phyloP scores from a whole-genome alignment of 148 eudicot species.

The Talinum fruticosum region DNA sequence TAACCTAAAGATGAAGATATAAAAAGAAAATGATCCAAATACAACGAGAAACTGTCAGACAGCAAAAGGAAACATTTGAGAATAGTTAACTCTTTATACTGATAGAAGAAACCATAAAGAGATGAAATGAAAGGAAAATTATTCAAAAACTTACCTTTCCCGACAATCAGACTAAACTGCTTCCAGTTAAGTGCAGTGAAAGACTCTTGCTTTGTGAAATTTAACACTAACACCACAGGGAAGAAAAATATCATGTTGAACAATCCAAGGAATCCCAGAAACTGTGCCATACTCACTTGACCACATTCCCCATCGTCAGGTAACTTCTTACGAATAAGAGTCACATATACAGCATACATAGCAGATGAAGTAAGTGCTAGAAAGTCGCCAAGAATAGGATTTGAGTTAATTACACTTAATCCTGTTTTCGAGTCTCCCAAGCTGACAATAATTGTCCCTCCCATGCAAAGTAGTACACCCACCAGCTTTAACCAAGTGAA shows the following conservation, averaged over 20 bases:
- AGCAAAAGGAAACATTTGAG: not conserved
- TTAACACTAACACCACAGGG: conserved; percentile 75
- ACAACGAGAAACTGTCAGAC: not conserved
- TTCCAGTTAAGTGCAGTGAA: conserved; percentile 57
- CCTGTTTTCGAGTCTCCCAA: conserved; percentile 72
- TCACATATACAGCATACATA: conserved; percentile 82
- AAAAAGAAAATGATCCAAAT: not conserved
- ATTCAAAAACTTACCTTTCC: conserved; percentile 60
- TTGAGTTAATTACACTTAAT: conserved; percentile 51
- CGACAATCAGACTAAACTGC: conserved; percentile 69
- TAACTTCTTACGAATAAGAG: conserved; percentile 73
- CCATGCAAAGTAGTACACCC: conserved; percentile 97
- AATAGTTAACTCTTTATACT: not conserved
- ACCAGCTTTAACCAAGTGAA: conserved; percentile 89
- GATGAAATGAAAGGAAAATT: not conserved
- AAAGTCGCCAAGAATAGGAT: conserved; percentile 73
- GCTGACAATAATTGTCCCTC: conserved; percentile 87
- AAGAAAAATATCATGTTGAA: conserved; percentile 82
- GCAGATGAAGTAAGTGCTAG: conserved; percentile 71
- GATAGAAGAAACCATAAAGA: not conserved
- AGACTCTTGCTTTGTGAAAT: conserved; percentile 59
- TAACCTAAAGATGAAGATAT: not conserved
- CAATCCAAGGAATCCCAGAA: conserved; percentile 84
- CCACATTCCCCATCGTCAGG: conserved; percentile 82
- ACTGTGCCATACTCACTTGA: conserved; percentile 87